Conservation (phyloP, 2,329 filamentous ascomycete genomes). For the Claviceps pusilla region DNA sequence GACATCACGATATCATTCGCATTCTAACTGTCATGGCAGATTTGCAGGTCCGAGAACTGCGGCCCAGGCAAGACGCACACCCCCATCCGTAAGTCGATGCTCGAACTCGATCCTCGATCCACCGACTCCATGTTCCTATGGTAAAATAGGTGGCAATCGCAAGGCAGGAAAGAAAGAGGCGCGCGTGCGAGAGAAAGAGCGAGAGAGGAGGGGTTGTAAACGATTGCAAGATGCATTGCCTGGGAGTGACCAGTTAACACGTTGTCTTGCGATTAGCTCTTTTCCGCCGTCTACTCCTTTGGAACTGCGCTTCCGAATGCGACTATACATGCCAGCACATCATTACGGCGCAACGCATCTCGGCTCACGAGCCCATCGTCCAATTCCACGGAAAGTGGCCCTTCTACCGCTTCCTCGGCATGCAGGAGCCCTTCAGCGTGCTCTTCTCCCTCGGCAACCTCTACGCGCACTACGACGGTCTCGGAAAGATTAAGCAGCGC, state of each 20-base stretch:
- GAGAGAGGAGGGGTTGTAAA: not conserved
- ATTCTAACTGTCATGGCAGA: slow-evolving; percentile 28
- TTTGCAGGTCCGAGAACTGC: slow-evolving; percentile 73
- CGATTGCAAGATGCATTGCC: not conserved
- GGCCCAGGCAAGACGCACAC: slow-evolving; percentile 41
- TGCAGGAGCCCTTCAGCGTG: slow-evolving; percentile 90
- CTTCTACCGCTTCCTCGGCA: slow-evolving; percentile 75
- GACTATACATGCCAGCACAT: slow-evolving; percentile 97
- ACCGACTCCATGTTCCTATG: not conserved
- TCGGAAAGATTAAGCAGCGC: slow-evolving; percentile 50
- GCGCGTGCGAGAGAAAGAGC: too few species aligned
- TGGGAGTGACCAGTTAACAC: not conserved
- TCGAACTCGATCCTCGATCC: not conserved
- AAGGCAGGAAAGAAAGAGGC: not conserved
- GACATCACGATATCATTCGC: too few species aligned
- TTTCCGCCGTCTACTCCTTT: slow-evolving; percentile 73
- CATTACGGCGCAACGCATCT: slow-evolving; percentile 57
- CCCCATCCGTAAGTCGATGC: slow-evolving; percentile 49
- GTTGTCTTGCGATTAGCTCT: slow-evolving; percentile 41
- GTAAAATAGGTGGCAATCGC: not conserved
- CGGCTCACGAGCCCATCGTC: slow-evolving; percentile 51
- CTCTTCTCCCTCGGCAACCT: slow-evolving; percentile 89
- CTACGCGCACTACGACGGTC: slow-evolving; percentile 66
- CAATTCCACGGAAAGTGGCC: slow-evolving; percentile 99
- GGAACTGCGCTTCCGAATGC: slow-evolving; percentile 87